Evolutionary conservation across 306 rosid genomes (phyloP).

Genomic region (Castanopsis chinensis): DNA sequence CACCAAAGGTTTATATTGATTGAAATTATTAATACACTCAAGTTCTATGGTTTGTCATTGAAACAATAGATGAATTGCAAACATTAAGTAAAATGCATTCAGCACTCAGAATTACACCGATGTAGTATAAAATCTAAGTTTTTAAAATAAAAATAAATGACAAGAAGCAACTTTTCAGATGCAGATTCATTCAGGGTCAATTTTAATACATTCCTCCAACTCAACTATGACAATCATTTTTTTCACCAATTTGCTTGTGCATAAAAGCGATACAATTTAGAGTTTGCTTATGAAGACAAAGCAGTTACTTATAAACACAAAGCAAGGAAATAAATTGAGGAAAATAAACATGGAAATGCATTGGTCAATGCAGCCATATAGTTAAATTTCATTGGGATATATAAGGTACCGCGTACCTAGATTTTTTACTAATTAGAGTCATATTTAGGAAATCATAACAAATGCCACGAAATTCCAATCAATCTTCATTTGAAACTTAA

Average conservation of each 20-base stretch:
- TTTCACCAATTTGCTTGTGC: neutral
- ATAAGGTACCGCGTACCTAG: too few species aligned
- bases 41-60: neutral
- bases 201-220: neutral
- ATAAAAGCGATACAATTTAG: neutral
- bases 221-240: neutral
- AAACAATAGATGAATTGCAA: neutral
- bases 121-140: neutral
- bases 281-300: neutral
- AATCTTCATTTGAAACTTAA: too few species aligned
- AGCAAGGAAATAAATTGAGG: neutral
- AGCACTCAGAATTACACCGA: neutral
- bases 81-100: neutral
- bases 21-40: neutral
- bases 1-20: neutral
- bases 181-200: neutral
- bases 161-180: neutral
- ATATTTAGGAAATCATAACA: too few species aligned
- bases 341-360: neutral
- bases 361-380: too few species aligned
- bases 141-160: neutral
- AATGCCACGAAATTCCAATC: too few species aligned
- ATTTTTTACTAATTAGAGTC: too few species aligned
- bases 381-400: too few species aligned
- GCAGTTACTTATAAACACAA: neutral